Evolutionary conservation across 2,329 filamentous ascomycete genomes (phyloP).

Genomic region (Cladosporium sp.): DNA sequence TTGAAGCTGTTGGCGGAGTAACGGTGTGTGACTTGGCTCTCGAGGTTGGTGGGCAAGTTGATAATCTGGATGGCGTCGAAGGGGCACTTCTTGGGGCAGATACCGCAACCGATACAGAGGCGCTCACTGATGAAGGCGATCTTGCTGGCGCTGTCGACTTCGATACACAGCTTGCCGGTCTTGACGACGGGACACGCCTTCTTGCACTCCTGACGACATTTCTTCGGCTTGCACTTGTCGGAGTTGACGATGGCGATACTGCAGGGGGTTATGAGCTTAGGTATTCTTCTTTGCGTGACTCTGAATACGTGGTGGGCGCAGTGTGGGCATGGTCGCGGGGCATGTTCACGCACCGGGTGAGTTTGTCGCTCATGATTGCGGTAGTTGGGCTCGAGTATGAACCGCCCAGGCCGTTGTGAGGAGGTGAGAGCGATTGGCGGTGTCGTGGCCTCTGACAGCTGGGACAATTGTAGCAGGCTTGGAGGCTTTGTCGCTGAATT

Average conservation of each 20-base stretch:
- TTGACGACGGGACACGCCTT: conserved; percentile 97
- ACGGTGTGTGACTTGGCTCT: conserved; percentile 95
- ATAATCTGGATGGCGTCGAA: conserved; percentile 99
- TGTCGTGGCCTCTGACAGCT: background rate
- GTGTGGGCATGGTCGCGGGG: background rate
- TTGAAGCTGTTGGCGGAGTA: conserved; percentile 99
- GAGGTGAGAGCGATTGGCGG: background rate
- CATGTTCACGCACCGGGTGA: conserved; percentile 69
- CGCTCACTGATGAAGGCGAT: conserved; percentile 97
- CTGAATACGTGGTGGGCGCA: background rate
- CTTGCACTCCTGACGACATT: conserved; percentile 99
- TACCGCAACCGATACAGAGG: conserved; percentile 97
- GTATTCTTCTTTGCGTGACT: conserved; percentile 5
- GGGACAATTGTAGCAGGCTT: background rate
- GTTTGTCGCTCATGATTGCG: conserved; percentile 76
- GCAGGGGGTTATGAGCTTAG: conserved; percentile 17
- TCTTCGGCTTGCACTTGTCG: conserved; percentile 74
- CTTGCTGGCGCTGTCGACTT: conserved; percentile 81
- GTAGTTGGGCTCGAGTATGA: background rate
- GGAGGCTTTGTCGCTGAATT: background rate
- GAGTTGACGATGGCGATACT: conserved; percentile 98
- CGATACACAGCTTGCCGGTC: conserved; percentile 95
- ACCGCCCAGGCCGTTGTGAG: conserved; percentile 1
- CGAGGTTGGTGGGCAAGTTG: conserved; percentile 98
- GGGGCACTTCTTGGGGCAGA: conserved; percentile 98